Evolutionary conservation across 148 eudicot species (phyloP), one percentile per base, ranked within the genome.

Genomic region (Diospyros kaki): DNA sequence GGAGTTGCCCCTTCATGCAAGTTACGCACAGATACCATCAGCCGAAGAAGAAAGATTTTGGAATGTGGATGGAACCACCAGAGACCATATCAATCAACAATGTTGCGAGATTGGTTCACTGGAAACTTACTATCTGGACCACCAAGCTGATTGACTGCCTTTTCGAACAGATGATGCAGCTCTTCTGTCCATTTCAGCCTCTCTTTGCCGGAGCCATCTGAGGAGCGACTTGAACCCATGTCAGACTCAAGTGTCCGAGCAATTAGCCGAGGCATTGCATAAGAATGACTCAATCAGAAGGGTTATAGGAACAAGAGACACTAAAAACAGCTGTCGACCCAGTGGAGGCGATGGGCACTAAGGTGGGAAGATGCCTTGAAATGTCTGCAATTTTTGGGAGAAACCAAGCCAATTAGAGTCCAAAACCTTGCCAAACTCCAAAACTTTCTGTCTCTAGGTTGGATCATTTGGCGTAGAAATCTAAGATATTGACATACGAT

Each of bases 111-210:
- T 44, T 39, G 53, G 39, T 12, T 48, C 5, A 73, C 28, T 28
- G 28, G 28, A 28, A 73, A 80, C 89, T 69, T 78, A 80, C 85
- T 86, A 52, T 84, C 80, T 6, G 84, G 87, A 54, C 89, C 85
- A 51, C 89, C 84, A 44, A 82, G 81, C 80, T 82, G 84, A 80
- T 80, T 80, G 50, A 86, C 89, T 1, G 85, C 82, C 70, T 77
- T 84, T 68, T 84, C 89, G 51, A 84, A 84, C 65, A 82, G 77
- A 69, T 84, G 82, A 38, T 84, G 87, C 69, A 84, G 71, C 11
- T 82, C 84, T 64, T 80, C 75, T 0, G 85, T 84, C 87, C 89
- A 86, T 45, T 78, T 82, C 77, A 84, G 53, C 69, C 89, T 67
- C 78, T 86, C 85, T 75, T 80, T 84, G 5, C 82, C 76, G 1